Evolutionary conservation across 2,329 filamentous ascomycete genomes (phyloP), one percentile per base, ranked within the genome.

Genomic region (Arachnomyces sp.): DNA sequence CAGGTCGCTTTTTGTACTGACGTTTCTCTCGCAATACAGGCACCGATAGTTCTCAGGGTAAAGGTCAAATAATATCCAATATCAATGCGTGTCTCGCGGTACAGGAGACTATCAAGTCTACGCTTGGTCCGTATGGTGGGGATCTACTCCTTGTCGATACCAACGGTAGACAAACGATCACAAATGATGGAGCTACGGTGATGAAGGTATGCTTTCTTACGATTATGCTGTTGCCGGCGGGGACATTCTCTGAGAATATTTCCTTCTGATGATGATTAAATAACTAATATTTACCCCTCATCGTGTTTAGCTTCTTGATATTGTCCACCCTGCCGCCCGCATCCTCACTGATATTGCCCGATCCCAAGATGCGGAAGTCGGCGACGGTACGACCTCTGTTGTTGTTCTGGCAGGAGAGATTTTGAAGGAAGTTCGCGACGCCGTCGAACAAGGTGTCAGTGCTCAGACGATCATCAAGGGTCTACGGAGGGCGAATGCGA

Each of bases 311-410:
- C 84, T 98, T 40, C 84, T 98, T 62, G 92, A 98, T 63, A 96
- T 98, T 57, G 86, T 98, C 47, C 92, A 98, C 72, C 92, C 92
- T 53, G 92, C 92, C 52, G 92, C 92, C 55, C 83, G 89, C 65
- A 92, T 98, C 64, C 84, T 98, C 59, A 93, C 92, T 65, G 92
- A 98, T 63, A 98, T 98, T 60, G 90, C 92, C 49, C 83, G 92
- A 68, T 96, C 90, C 61, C 92, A 98, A 82, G 92, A 98, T 66
- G 92, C 92, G 52, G 92, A 98, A 74, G 92, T 98, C 43, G 92
- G 92, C 56, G 92, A 98, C 62, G 92, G 92, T 56, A 98, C 92
- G 42, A 98, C 92, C 16, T 95, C 89, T 3, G 92, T 98, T 15
- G 92, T 98, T 34, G 90, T 98, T 17, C 70, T 98, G 44, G 92